Conservation (phyloP, 2,329 filamentous ascomycete genomes). For the Fusarium sp. region DNA sequence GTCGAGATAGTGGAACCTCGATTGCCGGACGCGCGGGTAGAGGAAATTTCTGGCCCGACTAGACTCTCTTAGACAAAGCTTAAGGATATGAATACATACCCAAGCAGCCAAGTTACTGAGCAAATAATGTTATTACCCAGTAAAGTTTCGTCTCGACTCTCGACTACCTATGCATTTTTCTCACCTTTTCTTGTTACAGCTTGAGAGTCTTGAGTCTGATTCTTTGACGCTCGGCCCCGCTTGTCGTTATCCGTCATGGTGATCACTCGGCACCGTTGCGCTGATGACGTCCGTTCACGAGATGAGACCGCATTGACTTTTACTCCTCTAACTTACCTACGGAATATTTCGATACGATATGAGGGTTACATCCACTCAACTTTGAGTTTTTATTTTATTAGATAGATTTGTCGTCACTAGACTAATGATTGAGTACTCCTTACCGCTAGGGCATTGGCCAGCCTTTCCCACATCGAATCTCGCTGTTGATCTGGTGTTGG, state of each 20-base stretch:
- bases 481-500: slow-evolving; percentile 43
- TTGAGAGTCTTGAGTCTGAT: slow-evolving; percentile 3
- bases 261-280: slow-evolving; percentile 27
- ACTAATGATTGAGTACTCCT: too few relatives aligned
- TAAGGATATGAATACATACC: slow-evolving; percentile 1
- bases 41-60: slow-evolving; percentile 19
- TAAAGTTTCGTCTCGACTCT: slow-evolving; percentile 19
- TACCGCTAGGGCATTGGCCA: background rate
- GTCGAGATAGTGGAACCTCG: slow-evolving; percentile 17
- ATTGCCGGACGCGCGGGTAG: slow-evolving; percentile 9
- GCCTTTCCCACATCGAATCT: slow-evolving; percentile 37
- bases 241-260: slow-evolving; percentile 31
- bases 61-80: slow-evolving; percentile 16
- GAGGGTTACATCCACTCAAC: slow-evolving; percentile 8
- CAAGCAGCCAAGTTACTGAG: slow-evolving; percentile 4
- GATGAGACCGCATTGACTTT: slow-evolving; percentile 32
- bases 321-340: background rate
- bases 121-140: slow-evolving; percentile 14
- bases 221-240: slow-evolving; percentile 13
- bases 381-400: slow-evolving; percentile 11
- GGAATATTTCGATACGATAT: background rate
- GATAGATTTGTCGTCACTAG: background rate
- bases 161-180: slow-evolving; percentile 4
- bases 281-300: slow-evolving; percentile 28
- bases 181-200: slow-evolving; percentile 10